phyloP scores from a whole-genome alignment of 2,329 filamentous ascomycete species.

The Paraphaeosphaeria minitans region DNA sequence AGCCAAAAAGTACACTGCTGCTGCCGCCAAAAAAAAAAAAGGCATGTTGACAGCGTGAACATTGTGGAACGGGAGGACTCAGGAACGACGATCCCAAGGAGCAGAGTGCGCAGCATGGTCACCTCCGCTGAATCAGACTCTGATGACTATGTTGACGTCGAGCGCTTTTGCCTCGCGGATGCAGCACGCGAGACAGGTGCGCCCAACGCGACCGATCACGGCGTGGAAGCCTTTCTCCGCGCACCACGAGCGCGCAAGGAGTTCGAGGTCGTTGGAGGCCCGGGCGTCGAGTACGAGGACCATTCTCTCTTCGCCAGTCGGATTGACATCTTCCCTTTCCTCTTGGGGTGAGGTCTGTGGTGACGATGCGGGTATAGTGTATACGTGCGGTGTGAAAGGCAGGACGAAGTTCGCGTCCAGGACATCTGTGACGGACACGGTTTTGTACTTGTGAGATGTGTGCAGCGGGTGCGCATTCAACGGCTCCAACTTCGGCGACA shows the following conservation, averaged over 20 bases:
- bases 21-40: not conserved
- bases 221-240: conserved; percentile 77
- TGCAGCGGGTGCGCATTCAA: conserved; percentile 50
- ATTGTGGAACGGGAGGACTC: not conserved
- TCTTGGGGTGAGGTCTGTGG: conserved; percentile 18
- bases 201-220: conserved; percentile 67
- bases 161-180: conserved; percentile 75
- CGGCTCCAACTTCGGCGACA: conserved; percentile 23
- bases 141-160: conserved; percentile 69
- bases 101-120: not conserved
- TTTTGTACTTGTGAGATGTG: conserved; percentile 42
- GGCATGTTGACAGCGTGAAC: not conserved
- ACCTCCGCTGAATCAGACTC: conserved; percentile 34
- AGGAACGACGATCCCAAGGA: not conserved
- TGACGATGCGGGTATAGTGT: conserved; percentile 22
- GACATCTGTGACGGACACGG: conserved; percentile 42
- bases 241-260: conserved; percentile 74
- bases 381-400: conserved; percentile 30
- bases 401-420: conserved; percentile 32
- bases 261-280: conserved; percentile 68
- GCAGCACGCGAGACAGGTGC: conserved; percentile 75
- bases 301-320: conserved; percentile 29
- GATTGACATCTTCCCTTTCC: conserved; percentile 18
- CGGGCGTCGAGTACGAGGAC: conserved; percentile 56
- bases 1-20: conserved; percentile 1